phyloP scores from a whole-genome alignment of 1,284 basidiomycete species.

The Leccinum fallax region DNA sequence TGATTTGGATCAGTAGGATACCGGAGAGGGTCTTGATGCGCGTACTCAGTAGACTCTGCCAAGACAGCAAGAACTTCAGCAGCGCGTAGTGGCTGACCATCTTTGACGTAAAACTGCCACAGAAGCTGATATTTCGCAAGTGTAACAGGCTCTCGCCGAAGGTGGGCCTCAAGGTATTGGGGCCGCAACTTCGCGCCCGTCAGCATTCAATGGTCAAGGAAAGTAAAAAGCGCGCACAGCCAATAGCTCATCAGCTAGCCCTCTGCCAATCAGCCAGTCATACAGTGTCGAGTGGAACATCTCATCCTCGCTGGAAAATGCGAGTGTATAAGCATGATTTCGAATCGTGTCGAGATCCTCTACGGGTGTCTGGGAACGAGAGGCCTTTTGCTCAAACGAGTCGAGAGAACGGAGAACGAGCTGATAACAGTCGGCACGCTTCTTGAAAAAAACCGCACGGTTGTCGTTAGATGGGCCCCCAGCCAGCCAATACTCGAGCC shows the following conservation, averaged over 20 bases:
- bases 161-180: conserved; percentile 84
- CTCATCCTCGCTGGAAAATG: conserved; percentile 84
- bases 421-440: conserved; percentile 78
- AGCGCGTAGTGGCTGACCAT: conserved; percentile 82
- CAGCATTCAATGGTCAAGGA: conserved; percentile 11
- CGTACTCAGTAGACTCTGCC: conserved; percentile 86
- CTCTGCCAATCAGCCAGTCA: conserved; percentile 86
- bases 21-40: background rate
- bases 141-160: conserved; percentile 79
- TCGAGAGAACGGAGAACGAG: conserved; percentile 81
- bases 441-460: conserved; percentile 60
- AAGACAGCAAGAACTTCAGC: conserved; percentile 86
- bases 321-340: conserved; percentile 77
- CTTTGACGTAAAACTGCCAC: conserved; percentile 97
- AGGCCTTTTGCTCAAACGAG: conserved; percentile 71
- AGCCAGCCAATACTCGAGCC: conserved; percentile 77
- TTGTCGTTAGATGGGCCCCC: conserved; percentile 65
- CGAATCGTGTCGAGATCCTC: conserved; percentile 69
- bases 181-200: conserved; percentile 69
- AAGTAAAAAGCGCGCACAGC: conserved; percentile 57
- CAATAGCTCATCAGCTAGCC: conserved; percentile 86
- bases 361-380: conserved; percentile 28
- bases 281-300: conserved; percentile 95
- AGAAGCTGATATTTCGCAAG: conserved; percentile 87
- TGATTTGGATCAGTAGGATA: conserved; percentile 2